Percentiles rank a stretch among this genome's conserved stretches.
Conservation (phyloP, 805 yeast genomes). For the Hemisphaericaspora nanyangensis region DNA sequence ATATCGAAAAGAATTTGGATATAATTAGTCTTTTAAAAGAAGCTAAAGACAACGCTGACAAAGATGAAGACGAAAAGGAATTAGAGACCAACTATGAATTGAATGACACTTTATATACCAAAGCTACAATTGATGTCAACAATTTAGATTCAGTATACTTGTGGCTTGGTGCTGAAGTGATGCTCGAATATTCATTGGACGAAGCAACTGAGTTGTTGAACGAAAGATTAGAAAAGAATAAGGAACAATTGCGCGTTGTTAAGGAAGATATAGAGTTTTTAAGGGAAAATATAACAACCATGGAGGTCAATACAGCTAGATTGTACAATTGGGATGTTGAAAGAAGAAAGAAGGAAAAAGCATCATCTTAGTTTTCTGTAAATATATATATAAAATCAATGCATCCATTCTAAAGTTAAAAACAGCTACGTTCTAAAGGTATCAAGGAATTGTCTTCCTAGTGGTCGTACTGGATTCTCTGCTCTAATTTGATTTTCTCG, state of each 20-base stretch:
- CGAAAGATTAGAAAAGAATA: slow-evolving; percentile 60
- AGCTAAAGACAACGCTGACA: slow-evolving; percentile 36
- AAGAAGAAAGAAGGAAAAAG: slow-evolving; percentile 53
- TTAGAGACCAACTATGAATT: slow-evolving; percentile 81
- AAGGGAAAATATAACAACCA: slow-evolving; percentile 88
- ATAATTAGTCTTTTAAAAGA: slow-evolving; percentile 59
- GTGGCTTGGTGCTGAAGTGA: slow-evolving; percentile 98
- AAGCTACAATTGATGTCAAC: slow-evolving; percentile 65
- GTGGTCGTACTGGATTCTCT: slow-evolving; percentile 59
- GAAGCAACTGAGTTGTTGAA: slow-evolving; percentile 77
- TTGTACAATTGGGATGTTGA: slow-evolving; percentile 86
- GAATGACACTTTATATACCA: slow-evolving; percentile 87
- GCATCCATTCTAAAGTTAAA: too few relatives aligned
- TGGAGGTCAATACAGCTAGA: slow-evolving; percentile 97
- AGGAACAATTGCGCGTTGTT: slow-evolving; percentile 54
- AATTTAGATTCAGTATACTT: slow-evolving; percentile 60
- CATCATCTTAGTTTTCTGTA: slow-evolving; percentile 9
- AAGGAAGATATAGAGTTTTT: slow-evolving; percentile 82
- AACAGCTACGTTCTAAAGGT: slow-evolving; percentile 45
- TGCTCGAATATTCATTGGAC: slow-evolving; percentile 88
- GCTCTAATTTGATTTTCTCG: slow-evolving; percentile 34
- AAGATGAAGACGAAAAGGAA: slow-evolving; percentile 20
- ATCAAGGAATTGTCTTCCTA: slow-evolving; percentile 58
- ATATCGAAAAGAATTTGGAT: slow-evolving; percentile 78
- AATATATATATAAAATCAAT: too few relatives aligned